Conservation (phyloP, 768 basidiomycete species). For the Calocera viscosa region DNA sequence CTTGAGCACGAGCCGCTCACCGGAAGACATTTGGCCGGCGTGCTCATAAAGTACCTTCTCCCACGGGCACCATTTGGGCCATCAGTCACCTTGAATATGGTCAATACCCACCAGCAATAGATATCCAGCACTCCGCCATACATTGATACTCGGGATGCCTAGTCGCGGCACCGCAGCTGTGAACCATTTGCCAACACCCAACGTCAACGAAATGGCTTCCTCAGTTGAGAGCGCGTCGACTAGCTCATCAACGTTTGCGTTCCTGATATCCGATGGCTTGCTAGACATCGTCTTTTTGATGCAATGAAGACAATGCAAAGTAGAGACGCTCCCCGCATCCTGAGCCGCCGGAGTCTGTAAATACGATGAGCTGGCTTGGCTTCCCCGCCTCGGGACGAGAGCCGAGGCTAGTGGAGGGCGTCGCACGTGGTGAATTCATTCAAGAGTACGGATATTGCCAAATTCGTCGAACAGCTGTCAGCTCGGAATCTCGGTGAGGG, state of each 20-base stretch:
- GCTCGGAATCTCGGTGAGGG: too few species aligned
- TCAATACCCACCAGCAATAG: too few species aligned
- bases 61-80: conserved; percentile 68
- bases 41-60: conserved; percentile 68
- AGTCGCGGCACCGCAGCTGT: conserved; percentile 57
- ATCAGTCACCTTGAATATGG: conserved; percentile 44
- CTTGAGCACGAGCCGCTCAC: conserved; percentile 26
- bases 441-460: too few species aligned
- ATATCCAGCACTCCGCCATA: conserved; percentile 15
- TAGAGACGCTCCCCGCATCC: too few species aligned
- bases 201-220: conserved; percentile 58
- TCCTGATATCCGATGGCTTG: neutral
- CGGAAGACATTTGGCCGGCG: conserved; percentile 67
- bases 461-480: too few species aligned
- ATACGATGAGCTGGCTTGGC: too few species aligned
- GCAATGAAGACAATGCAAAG: too few species aligned
- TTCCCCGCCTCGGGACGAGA: too few species aligned
- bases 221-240: conserved; percentile 58
- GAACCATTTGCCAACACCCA: conserved; percentile 75
- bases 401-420: too few species aligned
- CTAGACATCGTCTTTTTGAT: neutral
- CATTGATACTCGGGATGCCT: conserved; percentile 61
- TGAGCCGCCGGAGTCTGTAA: too few species aligned
- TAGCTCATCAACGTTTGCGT: conserved; percentile 30
- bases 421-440: too few species aligned